These are phyloP conservation scores for Globisporangium megalacanthum DNA, from an alignment of 352 stramenopile genomes.

Conservation along the genomic window DNA sequence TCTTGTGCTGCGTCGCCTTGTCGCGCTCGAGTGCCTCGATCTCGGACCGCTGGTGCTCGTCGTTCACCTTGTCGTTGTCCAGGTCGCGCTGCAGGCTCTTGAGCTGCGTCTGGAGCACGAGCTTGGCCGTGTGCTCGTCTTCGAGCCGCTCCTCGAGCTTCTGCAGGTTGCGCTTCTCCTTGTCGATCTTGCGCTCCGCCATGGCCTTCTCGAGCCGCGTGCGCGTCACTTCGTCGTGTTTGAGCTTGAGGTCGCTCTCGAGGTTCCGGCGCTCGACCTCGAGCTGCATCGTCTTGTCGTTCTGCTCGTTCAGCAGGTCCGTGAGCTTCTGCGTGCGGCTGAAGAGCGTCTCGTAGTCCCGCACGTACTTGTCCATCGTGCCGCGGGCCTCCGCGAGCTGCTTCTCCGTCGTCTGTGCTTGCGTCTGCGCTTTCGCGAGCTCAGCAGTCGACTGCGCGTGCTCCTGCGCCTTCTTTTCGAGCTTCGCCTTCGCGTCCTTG, in stretches of 20 bases:
- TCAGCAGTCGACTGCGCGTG: conserved; percentile 40
- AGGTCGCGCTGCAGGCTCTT: conserved; percentile 81
- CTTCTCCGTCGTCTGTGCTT: conserved; percentile 84
- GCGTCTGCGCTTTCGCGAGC: conserved; percentile 56
- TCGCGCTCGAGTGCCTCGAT: conserved; percentile 85
- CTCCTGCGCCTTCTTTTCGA: conserved; percentile 83
- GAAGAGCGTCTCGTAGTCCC: conserved; percentile 91
- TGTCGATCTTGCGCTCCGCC: conserved; percentile 87
- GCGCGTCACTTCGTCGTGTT: conserved; percentile 78
- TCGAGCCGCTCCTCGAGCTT: conserved; percentile 91
- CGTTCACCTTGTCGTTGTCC: conserved; percentile 72
- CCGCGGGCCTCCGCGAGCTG: conserved; percentile 61
- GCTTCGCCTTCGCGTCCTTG: conserved; percentile 83
- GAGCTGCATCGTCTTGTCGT: conserved; percentile 79
- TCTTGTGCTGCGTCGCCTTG: conserved; percentile 80
- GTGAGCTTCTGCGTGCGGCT: conserved; percentile 89
- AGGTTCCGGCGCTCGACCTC: conserved; percentile 76
- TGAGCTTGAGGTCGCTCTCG: conserved; percentile 83
- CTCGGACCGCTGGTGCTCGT: conserved; percentile 67
- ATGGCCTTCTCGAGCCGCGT: conserved; percentile 87
- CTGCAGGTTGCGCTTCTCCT: conserved; percentile 79
- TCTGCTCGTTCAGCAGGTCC: conserved; percentile 92
- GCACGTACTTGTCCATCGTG: conserved; percentile 93
- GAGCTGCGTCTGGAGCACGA: conserved; percentile 78
- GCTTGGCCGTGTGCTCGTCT: conserved; percentile 80